Evolutionary conservation across 768 basidiomycete species (phyloP).

Genomic region (Nidula microcarpa): DNA sequence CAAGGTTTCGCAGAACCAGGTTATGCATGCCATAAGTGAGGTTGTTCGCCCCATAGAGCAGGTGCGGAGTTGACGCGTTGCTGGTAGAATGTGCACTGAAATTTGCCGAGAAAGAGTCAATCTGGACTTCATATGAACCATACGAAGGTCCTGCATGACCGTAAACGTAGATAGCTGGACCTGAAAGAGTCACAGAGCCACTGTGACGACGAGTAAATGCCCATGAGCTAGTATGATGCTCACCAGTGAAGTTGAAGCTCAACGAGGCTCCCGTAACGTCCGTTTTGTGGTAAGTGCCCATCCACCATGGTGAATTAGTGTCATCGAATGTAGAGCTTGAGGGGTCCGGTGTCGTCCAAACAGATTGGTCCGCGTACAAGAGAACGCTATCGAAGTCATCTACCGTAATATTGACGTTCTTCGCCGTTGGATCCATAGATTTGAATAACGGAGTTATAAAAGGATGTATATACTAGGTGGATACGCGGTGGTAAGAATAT

Average conservation of each 20-base stretch:
- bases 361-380: conserved; percentile 32
- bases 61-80: conserved; percentile 24
- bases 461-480: no score
- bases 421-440: conserved; percentile 37
- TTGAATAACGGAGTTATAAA: neutral
- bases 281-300: conserved; percentile 43
- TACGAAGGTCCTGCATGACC: conserved; percentile 37
- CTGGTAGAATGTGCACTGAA: conserved; percentile 27
- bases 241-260: conserved; percentile 41
- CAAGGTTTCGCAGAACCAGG: conserved; percentile 36
- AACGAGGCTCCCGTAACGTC: conserved; percentile 29
- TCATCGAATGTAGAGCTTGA: conserved; percentile 32
- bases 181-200: conserved; percentile 11
- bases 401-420: conserved; percentile 40
- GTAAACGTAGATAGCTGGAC: conserved; percentile 40
- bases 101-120: conserved; percentile 25
- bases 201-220: neutral
- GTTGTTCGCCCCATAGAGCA: conserved; percentile 29
- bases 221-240: conserved; percentile 4
- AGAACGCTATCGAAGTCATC: conserved; percentile 47
- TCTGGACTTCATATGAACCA: conserved; percentile 37
- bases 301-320: conserved; percentile 30
- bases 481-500: no score
- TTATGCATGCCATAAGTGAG: conserved; percentile 35
- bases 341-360: conserved; percentile 46